Conservation (phyloP, 768 basidiomycete genomes). For the Phaeotremella fagi region DNA sequence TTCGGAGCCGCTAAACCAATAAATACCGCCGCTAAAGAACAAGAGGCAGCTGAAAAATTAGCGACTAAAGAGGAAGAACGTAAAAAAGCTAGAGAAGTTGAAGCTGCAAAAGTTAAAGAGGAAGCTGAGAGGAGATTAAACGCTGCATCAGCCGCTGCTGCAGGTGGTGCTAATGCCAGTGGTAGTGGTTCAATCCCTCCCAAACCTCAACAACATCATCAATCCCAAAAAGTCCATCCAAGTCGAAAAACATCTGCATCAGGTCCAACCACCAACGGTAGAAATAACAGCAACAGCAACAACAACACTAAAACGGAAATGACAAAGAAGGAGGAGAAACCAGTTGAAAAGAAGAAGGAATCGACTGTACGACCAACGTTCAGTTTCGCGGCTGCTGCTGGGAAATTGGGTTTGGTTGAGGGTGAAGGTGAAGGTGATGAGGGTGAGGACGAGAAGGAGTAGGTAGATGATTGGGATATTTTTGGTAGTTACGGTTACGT, state of each 20-base stretch:
- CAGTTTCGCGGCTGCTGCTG: conserved; percentile 75
- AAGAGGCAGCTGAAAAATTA: conserved; percentile 42
- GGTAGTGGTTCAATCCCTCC: conserved; percentile 9
- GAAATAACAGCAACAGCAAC: neutral
- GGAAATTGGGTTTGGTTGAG: conserved; percentile 25
- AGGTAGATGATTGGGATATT: conserved; percentile 5
- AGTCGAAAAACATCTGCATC: conserved; percentile 7
- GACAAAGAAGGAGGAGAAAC: neutral
- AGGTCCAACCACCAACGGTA: neutral
- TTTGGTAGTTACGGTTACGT: neutral
- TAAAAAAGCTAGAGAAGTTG: conserved; percentile 30
- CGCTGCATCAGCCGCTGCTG: neutral
- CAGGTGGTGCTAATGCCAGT: neutral
- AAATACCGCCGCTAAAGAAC: conserved; percentile 69
- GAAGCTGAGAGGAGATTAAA: conserved; percentile 21
- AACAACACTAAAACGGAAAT: no score
- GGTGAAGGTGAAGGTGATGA: conserved; percentile 22
- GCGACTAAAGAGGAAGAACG: conserved; percentile 36
- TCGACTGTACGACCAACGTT: conserved; percentile 65
- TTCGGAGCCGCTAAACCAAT: conserved; percentile 90
- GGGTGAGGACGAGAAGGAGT: conserved; percentile 9
- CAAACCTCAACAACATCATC: no score
- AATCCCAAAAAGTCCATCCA: conserved; percentile 16
- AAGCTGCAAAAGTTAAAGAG: conserved; percentile 27
- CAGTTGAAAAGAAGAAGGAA: conserved; percentile 19